A percentile compares a stretch with the other conserved stretches of the same genome.
Conservation (phyloP, 495 filamentous ascomycete genomes). For the Hypoxylon fragiforme region DNA sequence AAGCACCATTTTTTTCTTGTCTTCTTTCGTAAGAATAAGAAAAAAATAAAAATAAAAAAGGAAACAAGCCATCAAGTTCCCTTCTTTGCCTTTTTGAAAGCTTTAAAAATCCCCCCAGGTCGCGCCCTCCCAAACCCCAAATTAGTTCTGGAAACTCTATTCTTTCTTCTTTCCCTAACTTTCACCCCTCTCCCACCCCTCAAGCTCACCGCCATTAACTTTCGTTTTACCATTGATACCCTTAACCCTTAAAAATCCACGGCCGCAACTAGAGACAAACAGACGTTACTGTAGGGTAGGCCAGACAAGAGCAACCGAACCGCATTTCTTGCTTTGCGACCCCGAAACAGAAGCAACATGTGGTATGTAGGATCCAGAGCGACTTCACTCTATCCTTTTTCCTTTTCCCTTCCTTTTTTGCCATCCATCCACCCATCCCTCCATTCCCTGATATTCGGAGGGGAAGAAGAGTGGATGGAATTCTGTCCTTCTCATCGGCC, state of each 20-base stretch:
- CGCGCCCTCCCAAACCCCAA: slow-evolving; percentile 11
- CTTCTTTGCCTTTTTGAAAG: slow-evolving; percentile 5
- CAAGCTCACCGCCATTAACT: slow-evolving; percentile 38
- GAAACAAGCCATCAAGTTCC: slow-evolving; percentile 5
- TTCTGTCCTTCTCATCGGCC: not conserved
- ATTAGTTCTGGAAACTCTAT: slow-evolving; percentile 29
- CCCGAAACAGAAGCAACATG: slow-evolving; percentile 25
- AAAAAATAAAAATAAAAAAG: slow-evolving; percentile 1
- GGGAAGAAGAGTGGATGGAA: not conserved
- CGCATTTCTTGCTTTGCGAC: slow-evolving; percentile 16
- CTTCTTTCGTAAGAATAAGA: slow-evolving; percentile 17
- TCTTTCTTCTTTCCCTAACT: slow-evolving; percentile 15
- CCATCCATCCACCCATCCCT: not conserved
- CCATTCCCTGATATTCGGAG: too few relatives aligned
- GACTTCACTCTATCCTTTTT: slow-evolving; percentile 1
- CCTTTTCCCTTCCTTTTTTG: not conserved
- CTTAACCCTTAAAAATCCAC: slow-evolving; percentile 14
- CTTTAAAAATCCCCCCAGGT: slow-evolving; percentile 25
- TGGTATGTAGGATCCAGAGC: slow-evolving; percentile 27
- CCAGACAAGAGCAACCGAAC: slow-evolving; percentile 10
- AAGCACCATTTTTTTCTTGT: not conserved
- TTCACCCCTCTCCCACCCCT: slow-evolving; percentile 20
- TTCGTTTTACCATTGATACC: slow-evolving; percentile 30
- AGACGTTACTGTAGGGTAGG: slow-evolving; percentile 5
- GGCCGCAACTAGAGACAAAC: slow-evolving; percentile 9